Evolutionary conservation across 768 basidiomycete genomes (phyloP).

Genomic region (Lactifluus pinguis): DNA sequence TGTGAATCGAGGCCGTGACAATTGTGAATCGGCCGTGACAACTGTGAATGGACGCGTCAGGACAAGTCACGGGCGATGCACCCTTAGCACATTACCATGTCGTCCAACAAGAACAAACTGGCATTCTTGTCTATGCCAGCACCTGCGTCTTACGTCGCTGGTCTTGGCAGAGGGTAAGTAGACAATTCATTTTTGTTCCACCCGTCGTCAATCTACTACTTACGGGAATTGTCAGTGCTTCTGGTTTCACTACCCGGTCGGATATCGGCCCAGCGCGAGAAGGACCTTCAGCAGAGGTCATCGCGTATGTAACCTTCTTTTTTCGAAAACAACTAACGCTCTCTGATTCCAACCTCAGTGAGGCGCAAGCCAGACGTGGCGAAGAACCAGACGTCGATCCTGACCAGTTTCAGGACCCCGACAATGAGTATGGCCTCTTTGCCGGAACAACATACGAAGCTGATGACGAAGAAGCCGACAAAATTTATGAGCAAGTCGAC

Average conservation of each 20-base stretch:
- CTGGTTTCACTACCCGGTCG: conserved; percentile 94
- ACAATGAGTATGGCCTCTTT: conserved; percentile 94
- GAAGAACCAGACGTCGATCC: conserved; percentile 85
- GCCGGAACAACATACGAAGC: conserved; percentile 94
- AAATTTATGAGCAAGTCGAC: conserved; percentile 90
- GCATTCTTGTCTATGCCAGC: conserved; percentile 82
- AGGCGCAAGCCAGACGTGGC: conserved; percentile 77
- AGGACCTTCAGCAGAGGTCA: conserved; percentile 83
- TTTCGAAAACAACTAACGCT: too few species aligned
- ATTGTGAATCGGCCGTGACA: too few species aligned
- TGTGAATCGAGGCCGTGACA: too few species aligned
- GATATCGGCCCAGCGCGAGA: conserved; percentile 98
- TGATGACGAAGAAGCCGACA: conserved; percentile 96
- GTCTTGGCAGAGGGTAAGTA: conserved; percentile 93
- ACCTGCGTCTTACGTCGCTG: conserved; percentile 95
- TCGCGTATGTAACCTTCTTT: conserved; percentile 51
- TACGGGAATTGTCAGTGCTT: conserved; percentile 50
- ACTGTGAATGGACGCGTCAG: background rate
- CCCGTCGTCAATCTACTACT: background rate
- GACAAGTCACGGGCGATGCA: too few species aligned
- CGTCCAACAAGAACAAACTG: conserved; percentile 62
- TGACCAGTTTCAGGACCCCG: conserved; percentile 92
- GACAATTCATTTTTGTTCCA: conserved; percentile 5
- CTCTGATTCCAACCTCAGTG: conserved; percentile 36
- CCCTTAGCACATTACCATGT: too few species aligned